Conservation (phyloP, 805 yeast genomes). For the Suhomyces sp. region DNA sequence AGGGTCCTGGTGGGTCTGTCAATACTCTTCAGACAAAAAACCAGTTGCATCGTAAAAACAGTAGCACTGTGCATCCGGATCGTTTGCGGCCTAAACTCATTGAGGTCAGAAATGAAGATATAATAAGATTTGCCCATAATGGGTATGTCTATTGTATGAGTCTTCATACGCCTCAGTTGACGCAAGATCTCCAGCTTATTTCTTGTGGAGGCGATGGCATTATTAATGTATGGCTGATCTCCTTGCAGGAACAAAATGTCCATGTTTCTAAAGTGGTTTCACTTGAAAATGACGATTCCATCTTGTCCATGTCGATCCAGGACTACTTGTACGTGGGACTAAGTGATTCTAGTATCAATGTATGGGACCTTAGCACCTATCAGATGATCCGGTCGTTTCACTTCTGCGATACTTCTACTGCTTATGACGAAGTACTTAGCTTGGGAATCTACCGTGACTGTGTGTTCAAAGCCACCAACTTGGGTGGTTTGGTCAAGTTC, state of each 20-base stretch:
- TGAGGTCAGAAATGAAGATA: constrained; percentile 66
- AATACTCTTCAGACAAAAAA: constrained; percentile 29
- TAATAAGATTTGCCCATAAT: constrained; percentile 80
- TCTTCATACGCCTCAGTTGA: constrained; percentile 20
- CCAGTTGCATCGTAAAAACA: constrained; percentile 15
- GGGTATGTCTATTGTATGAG: constrained; percentile 82
- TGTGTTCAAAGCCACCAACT: constrained; percentile 59
- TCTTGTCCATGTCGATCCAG: constrained; percentile 62
- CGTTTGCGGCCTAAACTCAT: constrained; percentile 35
- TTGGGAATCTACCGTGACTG: constrained; percentile 54
- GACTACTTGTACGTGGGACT: constrained; percentile 82
- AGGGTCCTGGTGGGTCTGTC: constrained; percentile 70
- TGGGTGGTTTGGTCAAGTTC: constrained; percentile 37
- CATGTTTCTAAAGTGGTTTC: constrained; percentile 21
- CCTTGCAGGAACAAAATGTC: not conserved
- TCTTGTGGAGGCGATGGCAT: constrained; percentile 89
- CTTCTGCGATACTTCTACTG: constrained; percentile 11
- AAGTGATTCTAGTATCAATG: constrained; percentile 67
- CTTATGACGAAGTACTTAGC: constrained; percentile 50
- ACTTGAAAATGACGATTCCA: constrained; percentile 64
- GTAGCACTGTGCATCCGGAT: constrained; percentile 7
- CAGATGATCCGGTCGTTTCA: constrained; percentile 56
- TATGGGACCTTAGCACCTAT: constrained; percentile 83
- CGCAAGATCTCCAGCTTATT: constrained; percentile 14
- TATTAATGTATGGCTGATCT: constrained; percentile 73